A percentile compares a stretch with the other conserved stretches of the same genome.
phyloP scores from a whole-genome alignment of 148 eudicot genomes.

The Vaccinium macrocarpon region DNA sequence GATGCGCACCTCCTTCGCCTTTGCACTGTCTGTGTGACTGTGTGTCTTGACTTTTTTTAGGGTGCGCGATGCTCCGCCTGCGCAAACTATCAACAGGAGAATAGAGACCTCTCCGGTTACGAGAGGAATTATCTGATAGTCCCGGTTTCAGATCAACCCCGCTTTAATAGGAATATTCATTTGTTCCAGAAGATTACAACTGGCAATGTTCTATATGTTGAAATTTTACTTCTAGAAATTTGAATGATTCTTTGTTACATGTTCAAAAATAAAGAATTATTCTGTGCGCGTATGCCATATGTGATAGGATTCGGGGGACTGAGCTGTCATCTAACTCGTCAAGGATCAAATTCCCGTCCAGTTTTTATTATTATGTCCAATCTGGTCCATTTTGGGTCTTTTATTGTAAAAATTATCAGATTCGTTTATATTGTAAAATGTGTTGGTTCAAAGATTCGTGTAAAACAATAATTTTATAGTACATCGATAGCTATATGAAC shows the following conservation, averaged over 20 bases:
- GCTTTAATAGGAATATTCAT: constrained; percentile 10
- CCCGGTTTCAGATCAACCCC: constrained; percentile 19
- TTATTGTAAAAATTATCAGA: too few relatives aligned
- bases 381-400: too few relatives aligned
- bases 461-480: too few relatives aligned
- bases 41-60: background rate
- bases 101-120: background rate
- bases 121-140: background rate
- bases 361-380: too few relatives aligned
- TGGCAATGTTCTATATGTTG: background rate
- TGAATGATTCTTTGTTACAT: too few relatives aligned
- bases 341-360: too few relatives aligned
- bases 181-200: background rate
- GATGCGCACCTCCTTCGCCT: constrained; percentile 22
- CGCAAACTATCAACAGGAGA: constrained; percentile 13
- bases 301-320: too few relatives aligned
- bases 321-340: too few relatives aligned
- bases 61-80: constrained; percentile 16
- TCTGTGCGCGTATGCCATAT: background rate
- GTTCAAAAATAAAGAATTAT: background rate
- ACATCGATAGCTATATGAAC: too few relatives aligned
- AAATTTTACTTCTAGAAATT: too few relatives aligned
- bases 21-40: background rate
- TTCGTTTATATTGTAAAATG: too few relatives aligned
- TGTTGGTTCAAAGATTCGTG: too few relatives aligned